These are phyloP conservation scores for Francoa sonchifolia DNA, from an alignment of 441 rosid genomes.

Conservation along the genomic window DNA sequence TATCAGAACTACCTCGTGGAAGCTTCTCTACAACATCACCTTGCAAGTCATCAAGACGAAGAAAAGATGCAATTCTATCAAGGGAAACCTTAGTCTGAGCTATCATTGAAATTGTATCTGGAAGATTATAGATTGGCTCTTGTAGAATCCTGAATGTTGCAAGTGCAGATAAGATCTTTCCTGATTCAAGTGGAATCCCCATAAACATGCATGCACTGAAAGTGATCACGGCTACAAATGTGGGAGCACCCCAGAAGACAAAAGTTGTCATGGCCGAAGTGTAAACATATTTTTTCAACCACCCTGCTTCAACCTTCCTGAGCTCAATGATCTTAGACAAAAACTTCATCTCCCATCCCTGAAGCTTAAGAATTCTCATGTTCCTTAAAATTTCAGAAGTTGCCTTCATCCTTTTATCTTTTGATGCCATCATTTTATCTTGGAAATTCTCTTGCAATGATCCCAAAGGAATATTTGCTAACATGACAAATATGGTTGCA, in stretches of 20 bases:
- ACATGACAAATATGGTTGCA: conserved; percentile 35
- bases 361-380: conserved; percentile 62
- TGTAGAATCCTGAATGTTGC: conserved; percentile 60
- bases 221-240: conserved; percentile 39
- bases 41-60: conserved; percentile 39
- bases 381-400: conserved; percentile 44
- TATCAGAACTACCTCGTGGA: conserved; percentile 28
- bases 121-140: conserved; percentile 37
- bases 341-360: conserved; percentile 69
- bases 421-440: conserved; percentile 41
- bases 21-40: conserved; percentile 28
- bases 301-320: conserved; percentile 29
- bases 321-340: conserved; percentile 34
- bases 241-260: conserved; percentile 44
- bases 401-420: conserved; percentile 49
- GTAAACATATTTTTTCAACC: conserved; percentile 41
- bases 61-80: conserved; percentile 45
- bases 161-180: conserved; percentile 54
- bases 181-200: conserved; percentile 43
- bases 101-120: conserved; percentile 40
- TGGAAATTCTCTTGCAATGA: conserved; percentile 32
- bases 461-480: conserved; percentile 40
- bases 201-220: conserved; percentile 39
- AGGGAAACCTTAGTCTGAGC: conserved; percentile 56
- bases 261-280: conserved; percentile 21